Percentiles rank a stretch among this genome's conserved stretches.
phyloP scores from a whole-genome alignment of 331 rosid genomes.

The Arachis monticola region DNA sequence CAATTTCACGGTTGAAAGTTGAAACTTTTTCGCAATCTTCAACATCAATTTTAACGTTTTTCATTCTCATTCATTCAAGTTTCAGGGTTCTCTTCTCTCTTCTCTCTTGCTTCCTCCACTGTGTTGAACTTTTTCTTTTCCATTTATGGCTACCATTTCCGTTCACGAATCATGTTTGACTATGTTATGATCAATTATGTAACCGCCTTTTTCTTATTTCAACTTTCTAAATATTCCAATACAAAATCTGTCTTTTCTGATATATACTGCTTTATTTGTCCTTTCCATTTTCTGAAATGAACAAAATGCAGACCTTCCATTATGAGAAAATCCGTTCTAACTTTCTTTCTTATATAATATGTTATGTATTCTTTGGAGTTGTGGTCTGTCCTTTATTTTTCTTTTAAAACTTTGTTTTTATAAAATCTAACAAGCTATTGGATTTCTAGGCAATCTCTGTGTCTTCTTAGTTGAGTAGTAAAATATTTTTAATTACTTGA shows the following conservation, averaged over 20 bases:
- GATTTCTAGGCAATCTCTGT: background rate
- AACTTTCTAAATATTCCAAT: too few species aligned
- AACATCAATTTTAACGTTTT: background rate
- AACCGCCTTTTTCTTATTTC: background rate
- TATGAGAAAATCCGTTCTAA: slow-evolving; percentile 9
- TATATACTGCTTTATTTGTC: slow-evolving; percentile 3
- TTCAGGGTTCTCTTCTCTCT: background rate
- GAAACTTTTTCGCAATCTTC: background rate
- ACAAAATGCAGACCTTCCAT: background rate
- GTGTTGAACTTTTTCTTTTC: background rate
- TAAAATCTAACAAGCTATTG: background rate
- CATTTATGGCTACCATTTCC: background rate
- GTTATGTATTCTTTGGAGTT: background rate
- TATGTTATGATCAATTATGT: background rate
- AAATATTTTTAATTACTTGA: background rate
- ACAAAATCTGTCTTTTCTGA: background rate
- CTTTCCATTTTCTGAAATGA: background rate
- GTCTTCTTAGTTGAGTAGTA: slow-evolving; percentile 17
- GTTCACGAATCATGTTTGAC: background rate
- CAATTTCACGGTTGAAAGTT: background rate
- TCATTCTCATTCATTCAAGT: background rate
- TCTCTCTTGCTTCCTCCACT: background rate
- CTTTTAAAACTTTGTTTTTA: background rate
- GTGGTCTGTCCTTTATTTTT: background rate
- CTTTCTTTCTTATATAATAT: background rate